These are phyloP conservation scores for Zymoseptoria crescenta DNA, from an alignment of 2,329 filamentous ascomycete species.

Conservation along the genomic window DNA sequence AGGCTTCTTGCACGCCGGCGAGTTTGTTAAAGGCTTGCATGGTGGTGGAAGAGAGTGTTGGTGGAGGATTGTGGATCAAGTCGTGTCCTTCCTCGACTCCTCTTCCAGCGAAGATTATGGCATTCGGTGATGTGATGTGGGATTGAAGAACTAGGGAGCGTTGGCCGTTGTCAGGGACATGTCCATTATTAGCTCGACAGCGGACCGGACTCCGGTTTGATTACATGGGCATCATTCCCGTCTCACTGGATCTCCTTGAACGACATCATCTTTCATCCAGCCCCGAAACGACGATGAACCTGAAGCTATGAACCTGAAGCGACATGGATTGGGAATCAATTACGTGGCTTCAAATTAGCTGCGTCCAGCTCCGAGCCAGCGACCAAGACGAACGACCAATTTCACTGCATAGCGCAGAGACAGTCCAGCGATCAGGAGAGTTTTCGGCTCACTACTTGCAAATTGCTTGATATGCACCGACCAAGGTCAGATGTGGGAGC, in stretches of 20 bases:
- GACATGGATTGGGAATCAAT: too few species aligned
- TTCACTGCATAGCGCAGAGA: too few species aligned
- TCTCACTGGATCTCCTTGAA: background rate
- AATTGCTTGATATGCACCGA: too few species aligned
- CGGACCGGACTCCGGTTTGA: background rate
- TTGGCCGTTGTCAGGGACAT: background rate
- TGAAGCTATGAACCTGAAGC: too few species aligned
- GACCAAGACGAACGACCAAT: too few species aligned
- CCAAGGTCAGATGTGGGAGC: too few species aligned
- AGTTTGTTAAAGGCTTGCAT: slow-evolving; percentile 31
- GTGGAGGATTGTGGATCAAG: background rate
- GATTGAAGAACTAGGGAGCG: background rate
- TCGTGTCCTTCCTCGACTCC: background rate
- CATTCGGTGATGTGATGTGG: background rate
- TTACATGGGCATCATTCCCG: background rate
- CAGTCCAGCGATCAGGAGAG: too few species aligned
- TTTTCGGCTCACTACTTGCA: too few species aligned
- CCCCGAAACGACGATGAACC: too few species aligned
- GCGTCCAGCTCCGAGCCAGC: too few species aligned
- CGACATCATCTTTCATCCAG: background rate
- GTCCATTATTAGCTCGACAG: background rate
- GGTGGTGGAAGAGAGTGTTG: background rate
- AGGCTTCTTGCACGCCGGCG: slow-evolving; percentile 28
- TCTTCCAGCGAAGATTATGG: background rate
- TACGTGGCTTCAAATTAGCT: too few species aligned